Evolutionary conservation across 768 basidiomycete species (phyloP).

Genomic region (Mycena leptocephala): DNA sequence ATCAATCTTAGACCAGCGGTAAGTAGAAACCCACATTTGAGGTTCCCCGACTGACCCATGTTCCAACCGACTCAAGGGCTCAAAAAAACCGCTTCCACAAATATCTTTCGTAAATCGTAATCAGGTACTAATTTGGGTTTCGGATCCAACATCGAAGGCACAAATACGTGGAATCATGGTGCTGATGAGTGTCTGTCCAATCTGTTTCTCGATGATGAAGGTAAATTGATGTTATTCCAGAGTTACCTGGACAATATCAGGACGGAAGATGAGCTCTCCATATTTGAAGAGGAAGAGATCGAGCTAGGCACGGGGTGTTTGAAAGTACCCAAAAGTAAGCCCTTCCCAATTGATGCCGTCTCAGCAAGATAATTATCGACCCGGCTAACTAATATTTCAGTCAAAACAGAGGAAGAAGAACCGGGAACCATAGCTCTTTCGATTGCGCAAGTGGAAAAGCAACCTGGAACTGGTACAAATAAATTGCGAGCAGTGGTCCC

Average conservation of each 20-base stretch:
- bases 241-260: background rate
- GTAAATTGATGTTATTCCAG: background rate
- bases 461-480: background rate
- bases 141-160: background rate
- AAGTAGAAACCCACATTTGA: too few relatives aligned
- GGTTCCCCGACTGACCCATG: too few relatives aligned
- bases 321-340: background rate
- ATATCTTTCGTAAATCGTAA: too few relatives aligned
- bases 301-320: background rate
- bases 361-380: background rate
- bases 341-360: background rate
- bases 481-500: background rate
- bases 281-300: background rate
- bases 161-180: background rate
- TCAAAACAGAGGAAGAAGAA: background rate
- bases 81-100: too few relatives aligned
- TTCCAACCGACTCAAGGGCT: background rate
- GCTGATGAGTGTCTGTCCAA: constrained; percentile 1
- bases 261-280: background rate
- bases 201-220: too few relatives aligned
- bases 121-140: constrained; percentile 10
- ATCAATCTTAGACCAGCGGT: too few relatives aligned
- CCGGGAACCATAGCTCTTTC: constrained; percentile 3
- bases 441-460: too few relatives aligned
- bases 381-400: background rate